phyloP scores from a whole-genome alignment of 352 stramenopile genomes.

The Globisporangium megalacanthum region DNA sequence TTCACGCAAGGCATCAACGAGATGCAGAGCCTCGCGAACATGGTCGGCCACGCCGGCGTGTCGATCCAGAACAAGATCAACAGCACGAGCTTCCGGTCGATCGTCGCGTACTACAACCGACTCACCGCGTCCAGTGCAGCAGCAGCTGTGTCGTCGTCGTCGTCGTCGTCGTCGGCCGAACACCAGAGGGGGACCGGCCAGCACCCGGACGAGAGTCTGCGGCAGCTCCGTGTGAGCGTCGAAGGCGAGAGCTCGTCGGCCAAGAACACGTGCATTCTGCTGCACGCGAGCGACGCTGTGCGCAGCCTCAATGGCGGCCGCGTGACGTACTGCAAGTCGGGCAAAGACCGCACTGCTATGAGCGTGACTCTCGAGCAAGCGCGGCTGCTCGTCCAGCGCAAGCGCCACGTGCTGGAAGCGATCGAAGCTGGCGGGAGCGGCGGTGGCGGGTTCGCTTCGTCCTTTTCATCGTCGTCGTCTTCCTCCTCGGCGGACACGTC shows the following conservation, averaged over 20 bases:
- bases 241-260: conserved; percentile 68
- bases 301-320: conserved; percentile 90
- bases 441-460: not conserved
- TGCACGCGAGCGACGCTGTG: conserved; percentile 78
- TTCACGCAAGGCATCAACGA: conserved; percentile 93
- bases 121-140: conserved; percentile 36
- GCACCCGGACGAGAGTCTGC: conserved; percentile 61
- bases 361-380: conserved; percentile 94
- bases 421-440: conserved; percentile 45
- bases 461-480: too few species aligned
- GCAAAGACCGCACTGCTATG: conserved; percentile 98
- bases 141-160: too few species aligned
- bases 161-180: too few species aligned
- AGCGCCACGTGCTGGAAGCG: conserved; percentile 65
- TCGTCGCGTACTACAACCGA: conserved; percentile 75
- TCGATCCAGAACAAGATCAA: conserved; percentile 85
- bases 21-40: conserved; percentile 91
- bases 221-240: conserved; percentile 56
- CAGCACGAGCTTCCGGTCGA: conserved; percentile 58
- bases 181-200: conserved; percentile 15
- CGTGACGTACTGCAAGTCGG: conserved; percentile 97
- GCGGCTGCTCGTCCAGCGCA: conserved; percentile 80
- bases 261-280: conserved; percentile 87
- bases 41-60: conserved; percentile 72
- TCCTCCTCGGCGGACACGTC: too few species aligned